Evolutionary conservation across 495 filamentous ascomycete genomes (phyloP).

Genomic region (Apodospora peruviana): DNA sequence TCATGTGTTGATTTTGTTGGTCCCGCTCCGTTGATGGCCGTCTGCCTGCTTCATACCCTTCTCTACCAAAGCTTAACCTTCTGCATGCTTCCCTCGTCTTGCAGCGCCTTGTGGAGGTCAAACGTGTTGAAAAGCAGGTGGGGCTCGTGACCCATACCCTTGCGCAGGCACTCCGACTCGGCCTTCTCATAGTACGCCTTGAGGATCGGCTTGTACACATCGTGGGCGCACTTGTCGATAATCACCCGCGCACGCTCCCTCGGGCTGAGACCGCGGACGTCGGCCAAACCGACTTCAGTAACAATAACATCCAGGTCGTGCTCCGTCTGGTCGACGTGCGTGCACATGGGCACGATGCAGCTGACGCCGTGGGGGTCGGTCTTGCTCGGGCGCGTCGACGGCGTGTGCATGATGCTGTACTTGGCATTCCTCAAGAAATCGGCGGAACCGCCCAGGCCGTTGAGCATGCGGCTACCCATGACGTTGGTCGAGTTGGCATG

Average conservation of each 20-base stretch:
- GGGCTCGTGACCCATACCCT: constrained; percentile 88
- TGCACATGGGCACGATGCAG: constrained; percentile 91
- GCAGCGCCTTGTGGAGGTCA: constrained; percentile 81
- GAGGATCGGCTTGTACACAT: constrained; percentile 77
- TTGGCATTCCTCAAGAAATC: constrained; percentile 83
- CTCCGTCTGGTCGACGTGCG: constrained; percentile 90
- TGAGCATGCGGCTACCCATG: constrained; percentile 87
- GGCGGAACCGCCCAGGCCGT: constrained; percentile 82
- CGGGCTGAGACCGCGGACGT: constrained; percentile 77
- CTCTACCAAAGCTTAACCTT: constrained; percentile 50
- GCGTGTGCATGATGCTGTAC: constrained; percentile 93
- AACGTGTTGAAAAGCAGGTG: constrained; percentile 79
- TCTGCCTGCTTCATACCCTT: no score
- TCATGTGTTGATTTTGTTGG: no score
- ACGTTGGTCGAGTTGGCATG: constrained; percentile 91
- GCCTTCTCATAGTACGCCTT: constrained; percentile 81
- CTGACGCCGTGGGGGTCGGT: constrained; percentile 75
- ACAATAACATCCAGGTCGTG: constrained; percentile 85
- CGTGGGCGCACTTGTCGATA: constrained; percentile 84
- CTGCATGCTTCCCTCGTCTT: constrained; percentile 81
- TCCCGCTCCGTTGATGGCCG: no score
- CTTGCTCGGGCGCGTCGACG: constrained; percentile 72
- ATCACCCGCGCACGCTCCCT: constrained; percentile 80
- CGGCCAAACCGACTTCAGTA: constrained; percentile 81
- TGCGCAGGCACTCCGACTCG: constrained; percentile 79